These are phyloP conservation scores for Botrytis squamosa DNA, from an alignment of 2,329 filamentous ascomycete species.

Conservation along the genomic window DNA sequence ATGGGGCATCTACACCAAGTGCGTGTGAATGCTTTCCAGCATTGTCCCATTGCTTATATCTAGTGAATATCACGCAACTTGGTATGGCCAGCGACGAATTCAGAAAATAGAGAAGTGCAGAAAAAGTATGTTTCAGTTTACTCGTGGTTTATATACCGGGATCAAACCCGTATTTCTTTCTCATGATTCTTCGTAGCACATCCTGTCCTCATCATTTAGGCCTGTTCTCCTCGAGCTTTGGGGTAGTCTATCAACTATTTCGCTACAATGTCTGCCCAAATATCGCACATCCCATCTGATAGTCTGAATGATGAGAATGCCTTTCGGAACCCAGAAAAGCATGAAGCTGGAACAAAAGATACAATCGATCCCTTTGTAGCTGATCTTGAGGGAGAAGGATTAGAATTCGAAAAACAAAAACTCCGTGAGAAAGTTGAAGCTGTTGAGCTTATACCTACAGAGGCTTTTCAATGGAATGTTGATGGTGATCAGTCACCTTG, in stretches of 20 bases:
- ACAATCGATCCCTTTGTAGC: not conserved
- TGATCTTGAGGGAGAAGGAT: conserved; percentile 1
- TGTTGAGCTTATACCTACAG: conserved; percentile 4
- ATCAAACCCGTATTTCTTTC: not conserved
- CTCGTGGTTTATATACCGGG: not conserved
- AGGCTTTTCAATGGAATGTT: conserved; percentile 6
- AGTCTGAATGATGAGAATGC: not conserved
- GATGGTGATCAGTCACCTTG: conserved; percentile 9
- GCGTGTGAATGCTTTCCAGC: not conserved
- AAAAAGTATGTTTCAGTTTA: not conserved
- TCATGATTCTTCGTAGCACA: not conserved
- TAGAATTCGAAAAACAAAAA: not conserved
- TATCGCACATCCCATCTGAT: not conserved
- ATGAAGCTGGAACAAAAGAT: not conserved
- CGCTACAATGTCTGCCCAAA: not conserved
- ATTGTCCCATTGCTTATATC: not conserved
- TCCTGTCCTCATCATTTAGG: not conserved
- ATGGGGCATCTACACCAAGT: not conserved
- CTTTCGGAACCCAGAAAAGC: no score
- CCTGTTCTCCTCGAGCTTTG: not conserved
- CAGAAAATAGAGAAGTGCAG: not conserved
- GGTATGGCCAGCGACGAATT: not conserved
- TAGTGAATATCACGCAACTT: conserved; percentile 10
- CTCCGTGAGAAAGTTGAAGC: not conserved
- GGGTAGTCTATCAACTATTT: not conserved